Base-by-base conservation (phyloP, 371 early-diverging fungal genomes). In the Apophysomyces trapeziformis region DNA sequence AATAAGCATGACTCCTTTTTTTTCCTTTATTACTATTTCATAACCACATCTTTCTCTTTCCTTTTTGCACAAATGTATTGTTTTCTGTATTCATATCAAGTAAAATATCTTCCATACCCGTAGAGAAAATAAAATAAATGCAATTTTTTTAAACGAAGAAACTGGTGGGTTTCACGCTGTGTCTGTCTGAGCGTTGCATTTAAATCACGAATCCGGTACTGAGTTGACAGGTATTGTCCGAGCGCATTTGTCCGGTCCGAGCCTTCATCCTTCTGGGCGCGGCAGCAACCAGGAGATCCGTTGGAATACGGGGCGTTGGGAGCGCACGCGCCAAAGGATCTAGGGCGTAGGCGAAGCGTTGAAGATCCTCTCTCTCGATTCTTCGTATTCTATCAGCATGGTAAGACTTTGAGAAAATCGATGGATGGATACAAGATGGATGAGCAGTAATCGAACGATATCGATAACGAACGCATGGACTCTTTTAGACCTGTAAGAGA, bases 301-400 rank as follows among this genome's bases (percentile, higher is more conserved):
- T 13, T 45, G 46, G 46, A 7, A 45, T 26, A 26, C 32, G 32
- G 32, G 41, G 41, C 11, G 41, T 41, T 41, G 8, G 50, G 21
- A 50, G 54, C 7, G 21, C 9, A 11, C 9, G 54, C 5, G 54
- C 16, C 54, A 50, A 50, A 50, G 54, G 21, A 50, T 50, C 4
- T 4, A n/a, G 21, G 21, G 54, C n/a, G 21, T 9, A 9, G 21
- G 7, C n/a, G 54, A 50, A 21, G 21, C 9, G 16, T 45, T 45
- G 21, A 50, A 50, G n/a, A 18, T 26, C 54, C 54, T 50, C 54
- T 50, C 54, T 50, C 54, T 50, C 54, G 54, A 50, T 21, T 50
- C 21, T 21, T 21, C 21, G 16, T 21, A 50, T 5, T 21, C 54
- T 50, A 50, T 50, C 54, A 50, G 54, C 54, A 50, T 50, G 54